phyloP scores from a whole-genome alignment of 2,329 filamentous ascomycete species.

The Diaporthe destruens region DNA sequence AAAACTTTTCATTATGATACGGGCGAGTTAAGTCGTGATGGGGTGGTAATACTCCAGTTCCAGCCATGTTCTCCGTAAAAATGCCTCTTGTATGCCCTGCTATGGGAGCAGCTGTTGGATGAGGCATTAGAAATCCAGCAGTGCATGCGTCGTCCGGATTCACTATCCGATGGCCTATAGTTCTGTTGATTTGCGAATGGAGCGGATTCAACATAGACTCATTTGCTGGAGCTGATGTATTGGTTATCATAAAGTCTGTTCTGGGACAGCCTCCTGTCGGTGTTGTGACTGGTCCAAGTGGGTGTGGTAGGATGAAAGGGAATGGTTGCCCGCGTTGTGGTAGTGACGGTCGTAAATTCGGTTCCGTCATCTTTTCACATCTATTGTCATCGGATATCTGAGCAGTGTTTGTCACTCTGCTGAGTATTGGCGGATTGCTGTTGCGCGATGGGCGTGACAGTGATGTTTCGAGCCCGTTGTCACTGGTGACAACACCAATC shows the following conservation, averaged over 20 bases:
- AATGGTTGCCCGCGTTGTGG: slow-evolving; percentile 6
- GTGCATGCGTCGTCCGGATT: not conserved
- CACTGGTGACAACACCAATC: not conserved
- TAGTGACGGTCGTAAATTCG: not conserved
- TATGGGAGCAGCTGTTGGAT: no score
- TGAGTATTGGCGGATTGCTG: not conserved
- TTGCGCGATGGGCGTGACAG: no score
- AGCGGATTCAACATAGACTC: not conserved
- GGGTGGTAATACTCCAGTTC: fast-evolving
- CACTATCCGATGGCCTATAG: no score
- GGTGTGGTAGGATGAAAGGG: slow-evolving; percentile 28
- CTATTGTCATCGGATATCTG: no score
- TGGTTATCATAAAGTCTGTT: no score
- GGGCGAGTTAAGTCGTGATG: not conserved
- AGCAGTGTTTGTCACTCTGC: not conserved
- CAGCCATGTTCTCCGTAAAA: no score
- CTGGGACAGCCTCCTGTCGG: not conserved
- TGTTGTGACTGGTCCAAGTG: slow-evolving; percentile 19
- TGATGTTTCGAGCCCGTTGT: not conserved
- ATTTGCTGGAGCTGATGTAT: not conserved
- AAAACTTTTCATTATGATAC: not conserved
- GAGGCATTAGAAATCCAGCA: not conserved
- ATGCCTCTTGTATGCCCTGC: not conserved
- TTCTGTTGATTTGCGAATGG: no score
- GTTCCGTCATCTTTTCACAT: not conserved